These are phyloP conservation scores for Aureobasidium sp. DNA, from an alignment of 2,329 filamentous ascomycete species.

Conservation along the genomic window DNA sequence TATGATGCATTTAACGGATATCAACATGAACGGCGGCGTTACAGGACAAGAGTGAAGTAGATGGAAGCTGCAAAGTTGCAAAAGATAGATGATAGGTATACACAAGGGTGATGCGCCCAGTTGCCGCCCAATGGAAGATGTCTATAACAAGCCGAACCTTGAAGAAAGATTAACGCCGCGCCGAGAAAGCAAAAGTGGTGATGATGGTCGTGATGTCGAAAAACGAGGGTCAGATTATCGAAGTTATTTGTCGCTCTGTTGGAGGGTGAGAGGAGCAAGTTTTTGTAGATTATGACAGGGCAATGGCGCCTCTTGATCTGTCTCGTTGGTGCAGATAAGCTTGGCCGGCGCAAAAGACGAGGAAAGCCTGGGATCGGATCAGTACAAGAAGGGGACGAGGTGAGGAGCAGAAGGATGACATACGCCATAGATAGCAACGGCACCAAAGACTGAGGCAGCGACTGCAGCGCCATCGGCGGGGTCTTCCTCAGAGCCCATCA, in stretches of 20 bases:
- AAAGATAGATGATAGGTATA: constrained; percentile 1
- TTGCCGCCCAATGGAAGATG: neutral
- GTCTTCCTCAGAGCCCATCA: constrained; percentile 63
- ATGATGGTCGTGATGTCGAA: neutral
- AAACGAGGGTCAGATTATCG: neutral
- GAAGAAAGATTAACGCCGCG: constrained; percentile 5
- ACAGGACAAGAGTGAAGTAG: neutral
- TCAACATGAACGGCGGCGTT: neutral
- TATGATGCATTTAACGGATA: neutral
- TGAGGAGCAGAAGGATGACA: constrained; percentile 29
- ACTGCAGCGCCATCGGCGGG: constrained; percentile 62
- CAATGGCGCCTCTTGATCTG: constrained; percentile 74
- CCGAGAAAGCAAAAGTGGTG: neutral
- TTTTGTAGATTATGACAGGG: constrained; percentile 45
- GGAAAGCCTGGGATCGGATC: constrained; percentile 56
- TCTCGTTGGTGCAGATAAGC: constrained; percentile 78
- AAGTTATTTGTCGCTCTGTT: neutral
- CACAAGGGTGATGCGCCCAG: neutral
- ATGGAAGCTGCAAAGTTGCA: neutral
- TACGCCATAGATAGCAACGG: constrained; percentile 84
- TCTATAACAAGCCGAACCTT: neutral
- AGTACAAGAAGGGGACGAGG: neutral
- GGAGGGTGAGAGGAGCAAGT: neutral
- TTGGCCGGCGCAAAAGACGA: constrained; percentile 86
- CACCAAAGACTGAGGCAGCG: constrained; percentile 75